Evolutionary conservation across 169 alveolate genomes (phyloP).

Genomic region (Eimeria tenella): DNA sequence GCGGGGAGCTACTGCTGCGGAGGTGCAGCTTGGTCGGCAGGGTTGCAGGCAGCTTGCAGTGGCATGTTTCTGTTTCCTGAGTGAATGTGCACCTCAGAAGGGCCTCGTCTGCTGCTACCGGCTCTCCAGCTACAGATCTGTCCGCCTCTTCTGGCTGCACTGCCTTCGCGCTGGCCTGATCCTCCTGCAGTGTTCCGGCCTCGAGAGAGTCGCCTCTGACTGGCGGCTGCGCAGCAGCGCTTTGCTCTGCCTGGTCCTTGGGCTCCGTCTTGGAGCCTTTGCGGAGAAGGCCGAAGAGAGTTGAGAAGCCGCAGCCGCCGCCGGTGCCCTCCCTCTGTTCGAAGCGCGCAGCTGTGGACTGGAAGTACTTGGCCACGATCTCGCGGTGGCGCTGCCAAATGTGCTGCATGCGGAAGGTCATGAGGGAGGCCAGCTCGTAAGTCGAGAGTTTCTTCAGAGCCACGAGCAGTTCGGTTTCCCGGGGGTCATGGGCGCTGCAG

Average conservation of each 20-base stretch:
- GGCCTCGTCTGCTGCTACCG: neutral
- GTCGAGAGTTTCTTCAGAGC: constrained; percentile 40
- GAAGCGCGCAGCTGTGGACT: neutral
- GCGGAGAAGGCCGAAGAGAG: neutral
- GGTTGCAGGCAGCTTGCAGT: too few species aligned
- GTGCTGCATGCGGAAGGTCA: constrained; percentile 59
- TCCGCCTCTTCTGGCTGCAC: neutral
- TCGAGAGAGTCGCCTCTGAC: neutral
- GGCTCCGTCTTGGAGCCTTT: neutral
- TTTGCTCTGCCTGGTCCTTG: neutral
- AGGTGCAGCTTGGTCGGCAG: too few species aligned
- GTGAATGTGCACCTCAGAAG: neutral
- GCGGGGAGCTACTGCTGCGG: too few species aligned
- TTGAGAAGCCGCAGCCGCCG: neutral
- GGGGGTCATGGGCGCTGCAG: neutral
- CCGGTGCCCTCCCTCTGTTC: neutral
- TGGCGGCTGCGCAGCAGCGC: constrained; percentile 5
- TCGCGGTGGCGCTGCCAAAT: constrained; percentile 13
- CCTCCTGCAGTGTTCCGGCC: neutral
- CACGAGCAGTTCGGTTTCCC: constrained; percentile 27
- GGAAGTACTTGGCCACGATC: neutral
- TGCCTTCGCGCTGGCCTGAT: neutral
- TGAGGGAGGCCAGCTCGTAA: constrained; percentile 45
- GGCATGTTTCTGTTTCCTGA: too few species aligned
- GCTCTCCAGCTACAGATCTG: neutral